Evolutionary conservation across 768 basidiomycete genomes (phyloP).

Genomic region (Kwoniella mangroviensis): DNA sequence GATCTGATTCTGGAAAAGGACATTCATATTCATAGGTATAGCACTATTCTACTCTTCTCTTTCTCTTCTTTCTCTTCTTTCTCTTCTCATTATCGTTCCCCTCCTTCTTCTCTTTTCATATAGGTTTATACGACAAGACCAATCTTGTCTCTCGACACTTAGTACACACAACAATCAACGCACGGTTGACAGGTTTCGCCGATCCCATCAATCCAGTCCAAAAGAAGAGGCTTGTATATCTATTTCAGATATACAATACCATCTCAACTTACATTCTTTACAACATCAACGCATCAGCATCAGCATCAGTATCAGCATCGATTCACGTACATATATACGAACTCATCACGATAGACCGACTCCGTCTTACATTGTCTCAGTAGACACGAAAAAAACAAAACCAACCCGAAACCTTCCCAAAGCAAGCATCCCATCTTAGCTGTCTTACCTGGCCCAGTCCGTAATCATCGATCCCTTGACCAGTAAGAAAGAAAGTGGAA

Average conservation of each 20-base stretch:
- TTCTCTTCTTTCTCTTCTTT: not conserved
- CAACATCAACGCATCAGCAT: not conserved
- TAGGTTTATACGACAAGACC: not conserved
- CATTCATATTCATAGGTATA: conserved; percentile 5
- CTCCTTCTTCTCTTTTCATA: not conserved
- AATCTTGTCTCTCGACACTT: not conserved
- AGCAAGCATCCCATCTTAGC: not conserved
- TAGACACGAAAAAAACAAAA: not conserved
- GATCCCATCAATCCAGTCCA: not conserved
- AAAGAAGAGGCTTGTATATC: not conserved
- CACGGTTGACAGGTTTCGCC: conserved; percentile 7
- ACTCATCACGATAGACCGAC: not conserved
- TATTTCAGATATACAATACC: not conserved
- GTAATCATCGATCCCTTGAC: not conserved
- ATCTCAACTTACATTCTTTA: conserved; percentile 5
- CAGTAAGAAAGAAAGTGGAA: not conserved
- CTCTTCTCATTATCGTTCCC: conserved; percentile 7
- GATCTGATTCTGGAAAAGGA: not conserved
- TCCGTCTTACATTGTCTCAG: not conserved
- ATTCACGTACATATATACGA: not conserved
- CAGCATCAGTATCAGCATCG: not conserved
- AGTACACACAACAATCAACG: not conserved
- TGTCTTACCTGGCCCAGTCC: conserved; percentile 4
- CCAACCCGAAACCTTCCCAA: conserved; percentile 3
- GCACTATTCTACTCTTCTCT: not conserved